A percentile compares a stretch with the other conserved stretches of the same genome.
These are phyloP conservation scores for Volvox reticuliferus DNA, from an alignment of 139 green algal species.

Conservation along the genomic window DNA sequence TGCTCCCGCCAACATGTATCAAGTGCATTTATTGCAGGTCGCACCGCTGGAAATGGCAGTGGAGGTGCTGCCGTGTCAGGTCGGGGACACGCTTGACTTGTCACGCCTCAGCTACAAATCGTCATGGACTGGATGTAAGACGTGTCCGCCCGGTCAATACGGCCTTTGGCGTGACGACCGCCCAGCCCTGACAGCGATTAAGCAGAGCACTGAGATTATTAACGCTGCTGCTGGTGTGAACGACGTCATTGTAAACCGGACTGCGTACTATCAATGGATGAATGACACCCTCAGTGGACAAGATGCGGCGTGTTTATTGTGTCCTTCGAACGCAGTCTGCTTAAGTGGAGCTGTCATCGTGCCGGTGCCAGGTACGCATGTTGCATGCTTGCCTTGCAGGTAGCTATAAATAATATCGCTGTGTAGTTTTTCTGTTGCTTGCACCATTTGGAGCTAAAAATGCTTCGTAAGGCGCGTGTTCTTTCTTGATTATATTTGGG, in stretches of 20 bases:
- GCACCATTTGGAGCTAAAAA: too few relatives aligned
- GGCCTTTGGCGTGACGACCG: slow-evolving; percentile 12
- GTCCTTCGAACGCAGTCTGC: not conserved
- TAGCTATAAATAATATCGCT: too few relatives aligned
- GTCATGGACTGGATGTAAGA: not conserved
- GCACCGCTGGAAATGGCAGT: not conserved
- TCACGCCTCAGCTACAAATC: too few relatives aligned
- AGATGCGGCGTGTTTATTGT: not conserved
- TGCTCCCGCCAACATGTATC: not conserved
- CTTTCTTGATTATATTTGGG: too few relatives aligned
- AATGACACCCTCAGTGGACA: not conserved
- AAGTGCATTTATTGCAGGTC: not conserved
- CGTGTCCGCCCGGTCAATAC: not conserved
- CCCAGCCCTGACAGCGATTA: not conserved
- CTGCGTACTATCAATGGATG: not conserved
- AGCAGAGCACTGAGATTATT: too few relatives aligned
- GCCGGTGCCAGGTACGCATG: not conserved
- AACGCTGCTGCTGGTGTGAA: not conserved
- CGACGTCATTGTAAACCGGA: not conserved
- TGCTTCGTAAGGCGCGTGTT: too few relatives aligned
- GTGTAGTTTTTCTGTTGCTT: too few relatives aligned
- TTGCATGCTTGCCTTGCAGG: too few relatives aligned
- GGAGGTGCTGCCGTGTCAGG: not conserved
- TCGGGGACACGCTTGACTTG: not conserved
- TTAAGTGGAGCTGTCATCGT: not conserved